These are phyloP conservation scores for Talaromyces thailandensis DNA, from an alignment of 495 filamentous ascomycete species.

Conservation along the genomic window DNA sequence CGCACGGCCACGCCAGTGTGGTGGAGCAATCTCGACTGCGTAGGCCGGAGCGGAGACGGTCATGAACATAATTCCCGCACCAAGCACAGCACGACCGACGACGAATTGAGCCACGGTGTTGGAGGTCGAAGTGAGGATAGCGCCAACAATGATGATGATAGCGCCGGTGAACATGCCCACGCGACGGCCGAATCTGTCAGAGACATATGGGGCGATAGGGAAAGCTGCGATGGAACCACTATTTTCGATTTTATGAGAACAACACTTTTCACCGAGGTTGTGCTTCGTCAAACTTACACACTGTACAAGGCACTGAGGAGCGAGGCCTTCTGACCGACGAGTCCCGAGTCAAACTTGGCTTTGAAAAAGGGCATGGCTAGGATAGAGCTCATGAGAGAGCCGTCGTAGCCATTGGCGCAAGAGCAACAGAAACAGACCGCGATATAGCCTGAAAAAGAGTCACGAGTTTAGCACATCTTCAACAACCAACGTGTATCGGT, in stretches of 20 bases:
- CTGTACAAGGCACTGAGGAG: constrained; percentile 38
- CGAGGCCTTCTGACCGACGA: constrained; percentile 35
- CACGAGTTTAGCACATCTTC: background rate
- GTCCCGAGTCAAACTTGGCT: constrained; percentile 26
- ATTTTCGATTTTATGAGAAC: background rate
- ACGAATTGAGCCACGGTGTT: constrained; percentile 48
- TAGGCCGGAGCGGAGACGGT: constrained; percentile 70
- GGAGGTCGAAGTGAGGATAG: constrained; percentile 41
- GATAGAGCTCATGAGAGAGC: constrained; percentile 44
- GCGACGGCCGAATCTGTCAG: constrained; percentile 45
- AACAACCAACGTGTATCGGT: background rate
- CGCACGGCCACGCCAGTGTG: constrained; percentile 57
- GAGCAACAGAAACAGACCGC: constrained; percentile 29
- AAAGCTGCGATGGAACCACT: constrained; percentile 45
- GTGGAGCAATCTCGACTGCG: constrained; percentile 68
- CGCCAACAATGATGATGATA: constrained; percentile 52
- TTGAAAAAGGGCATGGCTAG: constrained; percentile 36
- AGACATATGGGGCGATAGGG: constrained; percentile 24
- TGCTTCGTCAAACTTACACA: constrained; percentile 36
- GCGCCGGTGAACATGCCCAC: constrained; percentile 62
- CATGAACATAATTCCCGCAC: constrained; percentile 63
- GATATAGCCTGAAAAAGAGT: constrained; percentile 19
- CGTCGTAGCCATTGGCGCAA: constrained; percentile 52
- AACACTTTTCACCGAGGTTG: background rate
- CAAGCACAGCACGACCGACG: constrained; percentile 67